Evolutionary conservation across 2,329 filamentous ascomycete species (phyloP), one percentile per base, ranked within the genome.

Genomic region (Macrophomina phaseolina): DNA sequence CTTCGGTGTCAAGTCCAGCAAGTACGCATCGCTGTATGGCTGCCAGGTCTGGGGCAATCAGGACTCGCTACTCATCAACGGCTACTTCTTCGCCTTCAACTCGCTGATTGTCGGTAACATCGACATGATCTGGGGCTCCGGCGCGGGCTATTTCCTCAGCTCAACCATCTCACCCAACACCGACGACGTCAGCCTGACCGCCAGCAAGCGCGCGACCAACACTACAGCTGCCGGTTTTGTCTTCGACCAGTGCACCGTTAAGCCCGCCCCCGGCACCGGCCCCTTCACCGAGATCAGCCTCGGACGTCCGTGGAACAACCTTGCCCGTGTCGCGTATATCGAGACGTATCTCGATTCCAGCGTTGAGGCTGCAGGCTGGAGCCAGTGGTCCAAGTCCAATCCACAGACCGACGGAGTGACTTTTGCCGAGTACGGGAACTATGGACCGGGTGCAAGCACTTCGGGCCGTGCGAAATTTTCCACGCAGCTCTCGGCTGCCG

Each of bases 311-410:
- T 86, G 83, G 81, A 73, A 77, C 34, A 72, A 78, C 18, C 84
- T 80, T 68, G 81, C 82, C 14, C 73, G 80, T 9, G 82, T 85
- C 4, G 75, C 79, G 3, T 80, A 84, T 72, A 83, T 85, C 72
- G 75, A 80, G 58, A 84, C 82, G 0, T 73, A 74, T 34, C 76
- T 90, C 74, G 80, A 79, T 6, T 74, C 78, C 34, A 85, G 88
- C n/a, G 81, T 90, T 70, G 86, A 87, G 70, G 68, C 80, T 0
- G 83, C 82, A 0, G 88, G 87, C 0, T 89, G 88, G 87, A 73
- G 8, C 75, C 75, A 45, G 16, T 53, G 46, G 65, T 45, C 42
- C 75, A 84, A 51, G 18, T 38, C 18, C 23, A 82, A 87, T 1
- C 74, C 62, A 34, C 32, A 62, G 51, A 58, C 66, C 38, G 18